A percentile compares a stretch with the other conserved stretches of the same genome.
phyloP scores from a whole-genome alignment of 495 filamentous ascomycete species.

The Aspergillus incahuasiensis region DNA sequence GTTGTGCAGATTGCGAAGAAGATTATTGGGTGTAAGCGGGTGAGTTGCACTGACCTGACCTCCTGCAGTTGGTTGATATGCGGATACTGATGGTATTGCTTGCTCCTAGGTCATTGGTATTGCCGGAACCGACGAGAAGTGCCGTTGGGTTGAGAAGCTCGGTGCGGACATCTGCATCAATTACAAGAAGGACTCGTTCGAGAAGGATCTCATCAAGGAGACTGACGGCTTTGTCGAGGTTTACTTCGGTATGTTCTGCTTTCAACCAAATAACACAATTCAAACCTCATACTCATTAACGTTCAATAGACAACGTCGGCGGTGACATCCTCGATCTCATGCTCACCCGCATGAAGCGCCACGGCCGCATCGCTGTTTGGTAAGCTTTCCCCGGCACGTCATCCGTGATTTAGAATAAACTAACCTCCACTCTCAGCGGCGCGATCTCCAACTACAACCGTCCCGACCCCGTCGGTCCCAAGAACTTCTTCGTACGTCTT shows the following conservation, averaged over 20 bases:
- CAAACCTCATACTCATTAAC: no score
- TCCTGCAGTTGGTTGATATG: no score
- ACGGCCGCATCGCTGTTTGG: conserved; percentile 58
- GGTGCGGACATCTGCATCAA: conserved; percentile 65
- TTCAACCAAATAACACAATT: no score
- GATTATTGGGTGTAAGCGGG: conserved; percentile 46
- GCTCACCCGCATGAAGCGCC: conserved; percentile 48
- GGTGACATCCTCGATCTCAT: conserved; percentile 61
- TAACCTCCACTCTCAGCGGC: no score
- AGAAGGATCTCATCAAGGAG: conserved; percentile 49
- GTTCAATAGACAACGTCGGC: conserved; percentile 58
- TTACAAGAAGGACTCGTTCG: conserved; percentile 58
- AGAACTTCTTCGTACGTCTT: conserved; percentile 40
- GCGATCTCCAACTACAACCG: conserved; percentile 48
- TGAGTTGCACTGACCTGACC: no score
- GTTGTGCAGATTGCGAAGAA: conserved; percentile 52
- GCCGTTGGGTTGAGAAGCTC: conserved; percentile 54
- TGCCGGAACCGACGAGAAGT: conserved; percentile 63
- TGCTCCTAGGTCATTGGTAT: conserved; percentile 45
- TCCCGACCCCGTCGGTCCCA: conserved; percentile 25
- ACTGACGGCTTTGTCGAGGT: conserved; percentile 63
- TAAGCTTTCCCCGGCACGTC: conserved; percentile 7
- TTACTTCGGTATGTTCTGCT: conserved; percentile 42
- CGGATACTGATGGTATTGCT: no score
- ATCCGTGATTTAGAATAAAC: no score